Conservation (phyloP, 306 rosid genomes). For the Corylus americana region DNA sequence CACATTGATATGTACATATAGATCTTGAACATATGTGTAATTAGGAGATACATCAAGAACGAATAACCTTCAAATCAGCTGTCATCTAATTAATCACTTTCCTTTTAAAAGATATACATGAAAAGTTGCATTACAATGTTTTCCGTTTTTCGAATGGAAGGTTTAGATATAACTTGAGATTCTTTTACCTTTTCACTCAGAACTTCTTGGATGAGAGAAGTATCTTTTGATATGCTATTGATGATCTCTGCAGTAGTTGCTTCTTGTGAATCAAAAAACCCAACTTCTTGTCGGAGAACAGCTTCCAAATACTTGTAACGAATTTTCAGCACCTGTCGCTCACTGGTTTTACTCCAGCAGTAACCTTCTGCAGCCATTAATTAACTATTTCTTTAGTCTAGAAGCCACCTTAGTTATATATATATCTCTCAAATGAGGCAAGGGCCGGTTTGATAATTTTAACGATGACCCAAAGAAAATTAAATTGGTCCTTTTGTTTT, state of each 20-base stretch:
- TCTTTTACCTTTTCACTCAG: conserved; percentile 80
- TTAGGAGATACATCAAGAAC: neutral
- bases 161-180: neutral
- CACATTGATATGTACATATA: neutral
- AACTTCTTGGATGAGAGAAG: conserved; percentile 85
- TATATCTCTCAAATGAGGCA: neutral
- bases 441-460: neutral
- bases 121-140: neutral
- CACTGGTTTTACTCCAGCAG: conserved; percentile 98
- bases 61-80: neutral
- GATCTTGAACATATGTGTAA: neutral
- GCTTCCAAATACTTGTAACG: conserved; percentile 90
- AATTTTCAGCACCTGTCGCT: conserved; percentile 80
- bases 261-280: conserved; percentile 84
- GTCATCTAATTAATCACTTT: neutral
- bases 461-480: conserved; percentile 5
- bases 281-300: conserved; percentile 88
- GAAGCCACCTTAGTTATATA: neutral
- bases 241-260: conserved; percentile 85
- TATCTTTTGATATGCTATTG: conserved; percentile 80
- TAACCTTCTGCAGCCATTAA: conserved; percentile 70
- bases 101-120: neutral
- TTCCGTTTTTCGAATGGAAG: neutral
- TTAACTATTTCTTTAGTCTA: neutral
- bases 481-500: neutral